Base-by-base conservation (phyloP, 1,284 basidiomycete genomes). In the Ceratorhiza oryzae-sativae region DNA sequence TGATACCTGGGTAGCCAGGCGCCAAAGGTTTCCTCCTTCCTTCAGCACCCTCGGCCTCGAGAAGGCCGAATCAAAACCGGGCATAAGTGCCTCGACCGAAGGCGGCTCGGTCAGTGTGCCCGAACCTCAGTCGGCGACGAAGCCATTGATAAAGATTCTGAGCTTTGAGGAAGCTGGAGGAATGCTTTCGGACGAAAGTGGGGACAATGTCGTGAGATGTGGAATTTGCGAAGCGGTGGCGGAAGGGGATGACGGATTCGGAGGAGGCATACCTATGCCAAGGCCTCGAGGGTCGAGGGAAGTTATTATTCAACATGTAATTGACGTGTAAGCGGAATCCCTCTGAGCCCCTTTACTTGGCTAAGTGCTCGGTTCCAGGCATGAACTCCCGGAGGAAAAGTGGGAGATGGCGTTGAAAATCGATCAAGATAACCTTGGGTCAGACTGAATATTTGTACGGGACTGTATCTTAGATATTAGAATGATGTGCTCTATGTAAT, bases 141-240 rank as follows among this genome's bases (percentile, higher is more conserved):
- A 27, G n/a, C 67, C 67, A 25, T 41, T 70, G 4, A 55, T 70
- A 25, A 59, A 36, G 30, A 15, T 70, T 15, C 20, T 59, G 30
- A 48, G 41, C 20, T 12, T 34, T 20, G 67, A 70, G 20, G 67
- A 70, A 36, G 41, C 45, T n/a, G 55, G 59, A 42, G 36, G 15
- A 27, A 25, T 42, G 30, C n/a, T 59, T 2, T 27, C 13, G 41
- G 36, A 23, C 18, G 39, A 34, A 56, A 36, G 36, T 41, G 18
- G 4, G 18, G 41, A 30, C 36, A 25, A 39, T 12, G 39, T 41
- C 42, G 45, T 70, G 25, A 36, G n/a, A 27, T 70, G 67, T 34
- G 30, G 42, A 18, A 36, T 70, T 9, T 70, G 67, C 55, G 55
- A 70, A 10, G 15, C 53, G 25, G 67, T 70, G 48, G 53, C 53